Conservation (phyloP, 495 filamentous ascomycete species). For the Echria macrotheca region DNA sequence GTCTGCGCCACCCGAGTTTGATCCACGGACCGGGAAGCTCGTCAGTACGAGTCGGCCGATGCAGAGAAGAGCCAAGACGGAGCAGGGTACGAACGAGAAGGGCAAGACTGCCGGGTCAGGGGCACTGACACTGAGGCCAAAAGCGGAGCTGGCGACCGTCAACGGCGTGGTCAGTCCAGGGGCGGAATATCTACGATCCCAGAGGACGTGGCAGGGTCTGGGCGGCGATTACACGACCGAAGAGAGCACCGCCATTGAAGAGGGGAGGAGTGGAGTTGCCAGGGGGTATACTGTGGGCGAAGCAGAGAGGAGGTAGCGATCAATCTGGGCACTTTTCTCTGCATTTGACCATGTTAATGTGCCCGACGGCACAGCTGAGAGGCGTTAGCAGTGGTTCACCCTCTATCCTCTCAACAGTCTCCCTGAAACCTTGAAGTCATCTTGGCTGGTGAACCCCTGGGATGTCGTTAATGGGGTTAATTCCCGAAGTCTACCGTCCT, state of each 20-base stretch:
- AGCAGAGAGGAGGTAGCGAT: slow-evolving; percentile 27
- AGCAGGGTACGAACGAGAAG: slow-evolving; percentile 6
- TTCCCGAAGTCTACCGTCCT: too few species aligned
- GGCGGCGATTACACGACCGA: slow-evolving; percentile 79
- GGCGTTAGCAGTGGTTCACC: too few species aligned
- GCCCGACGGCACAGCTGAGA: too few species aligned
- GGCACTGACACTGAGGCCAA: slow-evolving; percentile 55
- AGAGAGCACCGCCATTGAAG: slow-evolving; percentile 61
- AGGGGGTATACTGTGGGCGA: slow-evolving; percentile 80
- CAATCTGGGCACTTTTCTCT: too few species aligned
- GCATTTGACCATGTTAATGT: too few species aligned
- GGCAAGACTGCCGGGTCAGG: slow-evolving; percentile 20
- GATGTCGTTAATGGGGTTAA: too few species aligned
- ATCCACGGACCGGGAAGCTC: slow-evolving; percentile 82
- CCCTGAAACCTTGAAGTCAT: too few species aligned
- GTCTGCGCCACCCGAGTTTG: slow-evolving; percentile 77
- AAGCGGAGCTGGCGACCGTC: slow-evolving; percentile 66
- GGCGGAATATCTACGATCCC: slow-evolving; percentile 76
- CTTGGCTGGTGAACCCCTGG: too few species aligned
- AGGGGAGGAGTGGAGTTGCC: slow-evolving; percentile 84
- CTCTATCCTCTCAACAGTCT: too few species aligned
- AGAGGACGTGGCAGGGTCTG: slow-evolving; percentile 85
- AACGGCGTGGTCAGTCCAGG: slow-evolving; percentile 83
- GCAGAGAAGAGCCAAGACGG: slow-evolving; percentile 25
- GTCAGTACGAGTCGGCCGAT: slow-evolving; percentile 81